Percentiles rank a stretch among this genome's conserved stretches.
phyloP scores from a whole-genome alignment of 2,329 filamentous ascomycete genomes.

The Beauveria sp. region DNA sequence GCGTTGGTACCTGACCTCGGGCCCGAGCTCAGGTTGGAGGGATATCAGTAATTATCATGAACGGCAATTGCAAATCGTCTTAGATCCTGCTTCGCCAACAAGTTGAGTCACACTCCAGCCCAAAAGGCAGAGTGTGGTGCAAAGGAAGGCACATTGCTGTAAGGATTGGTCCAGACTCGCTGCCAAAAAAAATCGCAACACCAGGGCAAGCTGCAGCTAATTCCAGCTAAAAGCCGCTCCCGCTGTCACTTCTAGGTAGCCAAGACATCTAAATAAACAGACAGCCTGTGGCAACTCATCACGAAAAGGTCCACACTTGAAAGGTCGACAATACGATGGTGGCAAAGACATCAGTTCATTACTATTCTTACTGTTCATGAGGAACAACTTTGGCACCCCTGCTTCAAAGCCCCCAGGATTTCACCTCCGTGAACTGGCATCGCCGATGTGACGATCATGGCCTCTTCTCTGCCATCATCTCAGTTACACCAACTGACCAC shows the following conservation, averaged over 20 bases:
- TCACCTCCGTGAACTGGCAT: no score
- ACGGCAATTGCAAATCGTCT: not conserved
- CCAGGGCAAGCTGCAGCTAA: not conserved
- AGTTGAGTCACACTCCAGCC: not conserved
- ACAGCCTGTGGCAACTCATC: not conserved
- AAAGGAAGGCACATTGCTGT: not conserved
- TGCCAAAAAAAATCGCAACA: not conserved
- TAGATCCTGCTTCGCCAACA: not conserved
- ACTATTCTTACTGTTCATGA: no score
- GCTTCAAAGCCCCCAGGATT: no score
- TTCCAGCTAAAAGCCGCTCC: constrained; percentile 8
- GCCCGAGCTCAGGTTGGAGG: not conserved
- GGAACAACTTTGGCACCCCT: no score
- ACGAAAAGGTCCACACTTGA: not conserved
- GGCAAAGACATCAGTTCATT: no score
- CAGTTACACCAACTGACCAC: no score
- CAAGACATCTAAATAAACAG: not conserved
- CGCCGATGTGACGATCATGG: no score
- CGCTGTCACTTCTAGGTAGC: not conserved
- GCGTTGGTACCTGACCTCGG: constrained; percentile 4
- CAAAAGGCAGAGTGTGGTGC: not conserved
- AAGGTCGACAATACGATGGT: no score
- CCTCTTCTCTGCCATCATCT: no score
- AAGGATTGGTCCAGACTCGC: not conserved
- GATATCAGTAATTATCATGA: not conserved